Base-by-base conservation (phyloP, 768 basidiomycete genomes). In the Lactarius deliciosus region DNA sequence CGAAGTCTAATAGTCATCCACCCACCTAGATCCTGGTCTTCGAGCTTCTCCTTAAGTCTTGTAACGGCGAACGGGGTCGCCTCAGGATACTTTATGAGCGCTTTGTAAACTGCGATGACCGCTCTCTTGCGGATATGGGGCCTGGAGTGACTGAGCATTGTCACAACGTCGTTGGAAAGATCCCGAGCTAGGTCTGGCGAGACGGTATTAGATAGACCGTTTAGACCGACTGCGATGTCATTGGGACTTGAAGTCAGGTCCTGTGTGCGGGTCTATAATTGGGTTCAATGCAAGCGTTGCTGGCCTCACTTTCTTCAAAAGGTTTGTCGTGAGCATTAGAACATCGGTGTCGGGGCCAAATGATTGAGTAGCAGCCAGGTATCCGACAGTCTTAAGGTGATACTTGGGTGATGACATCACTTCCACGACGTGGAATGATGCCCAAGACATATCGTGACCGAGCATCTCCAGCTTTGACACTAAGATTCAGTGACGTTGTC, bases 271-370 rank as follows among this genome's bases (percentile, higher is more conserved):
- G 15, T 70, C 60, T 73, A 38, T 74, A 38, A 63, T 28, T 71
- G 54, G 70, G 73, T 22, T 20, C 57, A 45, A 40, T 4, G 32
- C 60, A 20, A 8, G 22, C 11, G 7, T 18, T 13, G 38, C 18
- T 36, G 50, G 7, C 73, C 85, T 66, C 65, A 92, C 94, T 85
- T 97, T 97, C 82, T 96, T 96, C 69, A 96, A 78, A 36, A 94
- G 80, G 77, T 99, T 99, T 11, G 96, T 97, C 3, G 96, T 97
- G 57, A 98, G 83, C 85, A 99, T 97, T 25, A 98, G 86, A 28
- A 98, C 96, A 72, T 98, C 97, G 1, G 97, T 98, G 65, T 96
- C 93, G 71, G 93, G 86, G 54, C 88, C 83, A 76, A 98, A 99
- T 0, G 95, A 96, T 78, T 95, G 88, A 50, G 86, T 77, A 4